Evolutionary conservation across 441 rosid genomes (phyloP).

Genomic region (Melastoma candidum): DNA sequence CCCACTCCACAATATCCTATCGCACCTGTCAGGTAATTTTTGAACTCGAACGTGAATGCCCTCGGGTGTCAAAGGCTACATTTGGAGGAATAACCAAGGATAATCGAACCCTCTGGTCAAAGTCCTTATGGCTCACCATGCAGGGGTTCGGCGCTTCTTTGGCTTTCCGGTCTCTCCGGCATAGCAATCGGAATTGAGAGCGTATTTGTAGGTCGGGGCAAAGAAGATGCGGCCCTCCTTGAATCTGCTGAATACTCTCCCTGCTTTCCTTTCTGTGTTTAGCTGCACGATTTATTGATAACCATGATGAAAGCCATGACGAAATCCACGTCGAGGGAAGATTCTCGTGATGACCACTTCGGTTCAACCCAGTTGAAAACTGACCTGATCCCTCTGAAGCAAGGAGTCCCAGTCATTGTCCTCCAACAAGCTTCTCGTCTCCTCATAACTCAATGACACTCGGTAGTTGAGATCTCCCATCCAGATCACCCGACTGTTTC

Average conservation of each 20-base stretch:
- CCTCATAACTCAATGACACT: constrained; percentile 66
- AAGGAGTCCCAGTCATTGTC: constrained; percentile 76
- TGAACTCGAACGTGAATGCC: background rate
- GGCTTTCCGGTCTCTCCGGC: constrained; percentile 80
- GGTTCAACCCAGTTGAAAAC: background rate
- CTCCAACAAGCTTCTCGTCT: constrained; percentile 52
- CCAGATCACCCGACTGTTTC: constrained; percentile 66
- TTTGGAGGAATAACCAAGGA: background rate
- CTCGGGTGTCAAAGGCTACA: background rate
- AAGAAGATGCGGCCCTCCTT: constrained; percentile 51
- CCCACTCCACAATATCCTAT: constrained; percentile 81
- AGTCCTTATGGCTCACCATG: constrained; percentile 41
- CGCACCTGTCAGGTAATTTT: constrained; percentile 52
- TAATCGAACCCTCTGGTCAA: no score
- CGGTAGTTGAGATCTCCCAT: constrained; percentile 89
- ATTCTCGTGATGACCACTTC: background rate
- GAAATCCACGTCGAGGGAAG: background rate
- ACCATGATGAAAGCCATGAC: background rate
- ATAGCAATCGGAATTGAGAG: constrained; percentile 74
- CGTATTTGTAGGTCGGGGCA: constrained; percentile 84
- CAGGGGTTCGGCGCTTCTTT: constrained; percentile 93
- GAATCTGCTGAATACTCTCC: constrained; percentile 42
- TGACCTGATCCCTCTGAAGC: constrained; percentile 85
- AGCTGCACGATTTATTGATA: constrained; percentile 29
- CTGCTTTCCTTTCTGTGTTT: constrained; percentile 74